Base-by-base conservation (phyloP, 306 rosid species). In the Begonia masoniana region DNA sequence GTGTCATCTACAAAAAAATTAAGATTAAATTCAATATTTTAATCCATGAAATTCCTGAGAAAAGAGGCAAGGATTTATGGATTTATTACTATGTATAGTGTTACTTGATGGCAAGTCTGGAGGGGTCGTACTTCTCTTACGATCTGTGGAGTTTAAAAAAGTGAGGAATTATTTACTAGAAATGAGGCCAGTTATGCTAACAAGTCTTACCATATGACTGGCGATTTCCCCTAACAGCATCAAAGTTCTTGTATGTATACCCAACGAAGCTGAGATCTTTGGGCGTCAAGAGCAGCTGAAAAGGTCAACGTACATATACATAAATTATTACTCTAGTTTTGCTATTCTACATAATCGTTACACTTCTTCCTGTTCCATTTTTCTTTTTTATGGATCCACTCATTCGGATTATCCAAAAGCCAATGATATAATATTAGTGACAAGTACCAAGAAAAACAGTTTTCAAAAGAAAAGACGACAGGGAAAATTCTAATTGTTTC, bases 261-360 rank as follows among this genome's bases (percentile, higher is more conserved):
- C 97, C 97, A 57, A 91, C 97, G 59, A 91, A 91, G 77, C 73
- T 91, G 45, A 91, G 77, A 77, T 91, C 97, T 75, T 91, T 91
- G 69, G 97, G 85, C 55, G 96, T 83, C 61, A 85, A 60, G 54
- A 71, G 92, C 85, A 91, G 71, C 97, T 91, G 83, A 82, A 80
- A 58, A 54, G 50, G 39, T 63, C 19, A 14, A 56, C 60, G 24
- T 35, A 62, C 47, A 41, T 36, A 54, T 3, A 64, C 59, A 56
- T 61, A 12, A 50, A 50, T 9, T 57, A 59, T 58, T 21, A 56
- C 14, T 31, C 54, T 68, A 60, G 17, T 65, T 45, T n/a, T 41
- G 51, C 35, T 16, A 50, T 41, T 59, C 10, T 56, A 56, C 43
- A 61, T 6, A 31, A 31, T 31, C 39, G 39, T 13, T 23, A 2